Percentiles rank a stretch among this genome's conserved stretches.
Evolutionary conservation across 371 early-diverging fungal species (phyloP).

Genomic region (Mucor saturninus): DNA sequence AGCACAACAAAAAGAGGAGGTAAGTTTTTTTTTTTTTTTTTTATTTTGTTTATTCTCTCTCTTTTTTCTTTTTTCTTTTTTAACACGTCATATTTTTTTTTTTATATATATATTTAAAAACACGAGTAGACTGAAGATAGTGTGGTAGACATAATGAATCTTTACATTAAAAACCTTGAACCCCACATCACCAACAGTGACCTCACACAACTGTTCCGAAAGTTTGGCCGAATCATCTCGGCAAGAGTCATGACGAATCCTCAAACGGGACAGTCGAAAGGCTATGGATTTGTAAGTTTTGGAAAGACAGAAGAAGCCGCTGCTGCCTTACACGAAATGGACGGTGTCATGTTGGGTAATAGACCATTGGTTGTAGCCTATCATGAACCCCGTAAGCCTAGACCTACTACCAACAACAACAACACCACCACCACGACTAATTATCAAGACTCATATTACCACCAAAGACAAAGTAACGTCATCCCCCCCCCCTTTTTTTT

Average conservation of each 20-base stretch:
- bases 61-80: not conserved
- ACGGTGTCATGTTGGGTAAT: conserved; percentile 29
- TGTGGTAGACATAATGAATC: conserved; percentile 43
- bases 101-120: not conserved
- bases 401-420: conserved; percentile 8
- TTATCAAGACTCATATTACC: conserved; percentile 8
- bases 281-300: conserved; percentile 52
- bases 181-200: conserved; percentile 46
- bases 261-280: conserved; percentile 46
- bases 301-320: conserved; percentile 43
- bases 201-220: conserved; percentile 41
- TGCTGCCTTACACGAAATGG: conserved; percentile 41
- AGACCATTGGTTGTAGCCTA: conserved; percentile 40
- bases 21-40: conserved; percentile 1
- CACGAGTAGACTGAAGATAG: not conserved
- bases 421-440: conserved; percentile 1
- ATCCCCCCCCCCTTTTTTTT: too few relatives aligned
- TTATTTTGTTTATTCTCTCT: not conserved
- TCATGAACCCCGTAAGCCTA: conserved; percentile 44
- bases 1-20: conserved; percentile 21
- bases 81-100: conserved; percentile 12
- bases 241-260: conserved; percentile 53
- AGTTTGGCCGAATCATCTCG: conserved; percentile 53
- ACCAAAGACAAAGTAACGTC: not conserved
- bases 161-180: conserved; percentile 59